These are phyloP conservation scores for Pestalotiopsis sp. DNA, from an alignment of 2,329 filamentous ascomycete species.

Conservation along the genomic window DNA sequence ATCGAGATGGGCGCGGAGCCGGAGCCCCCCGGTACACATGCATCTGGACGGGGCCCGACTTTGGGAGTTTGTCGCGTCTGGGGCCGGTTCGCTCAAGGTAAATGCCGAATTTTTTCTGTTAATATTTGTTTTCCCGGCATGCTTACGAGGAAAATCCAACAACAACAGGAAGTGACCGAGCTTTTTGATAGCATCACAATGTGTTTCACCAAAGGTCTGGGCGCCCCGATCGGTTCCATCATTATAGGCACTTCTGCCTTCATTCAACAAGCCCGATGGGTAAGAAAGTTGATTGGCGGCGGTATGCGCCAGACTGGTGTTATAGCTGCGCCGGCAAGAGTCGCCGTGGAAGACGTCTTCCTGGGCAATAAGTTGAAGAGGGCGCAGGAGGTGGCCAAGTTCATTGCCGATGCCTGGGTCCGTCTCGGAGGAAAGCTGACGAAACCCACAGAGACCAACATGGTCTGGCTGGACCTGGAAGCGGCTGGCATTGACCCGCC, in stretches of 20 bases:
- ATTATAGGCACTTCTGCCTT: conserved; percentile 49
- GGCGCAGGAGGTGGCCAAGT: conserved; percentile 61
- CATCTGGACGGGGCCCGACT: conserved; percentile 56
- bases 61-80: conserved; percentile 51
- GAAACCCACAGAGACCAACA: conserved; percentile 70
- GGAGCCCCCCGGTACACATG: conserved; percentile 38
- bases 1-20: conserved; percentile 31
- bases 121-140: too few species aligned
- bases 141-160: too few species aligned
- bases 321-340: conserved; percentile 72
- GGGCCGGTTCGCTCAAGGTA: conserved; percentile 38
- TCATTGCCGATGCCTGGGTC: conserved; percentile 65
- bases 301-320: conserved; percentile 78
- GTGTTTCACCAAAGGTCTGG: conserved; percentile 56
- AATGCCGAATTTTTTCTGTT: too few species aligned
- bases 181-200: conserved; percentile 49
- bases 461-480: conserved; percentile 68
- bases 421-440: conserved; percentile 62
- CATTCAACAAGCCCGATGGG: conserved; percentile 71
- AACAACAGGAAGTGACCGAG: neutral
- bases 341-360: conserved; percentile 81
- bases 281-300: conserved; percentile 80
- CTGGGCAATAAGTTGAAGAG: conserved; percentile 43
- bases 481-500: conserved; percentile 23
- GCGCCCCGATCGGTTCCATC: conserved; percentile 54